Base-by-base conservation (phyloP, 1,139 yeast species). In the Blastobotrys malaysiensis region DNA sequence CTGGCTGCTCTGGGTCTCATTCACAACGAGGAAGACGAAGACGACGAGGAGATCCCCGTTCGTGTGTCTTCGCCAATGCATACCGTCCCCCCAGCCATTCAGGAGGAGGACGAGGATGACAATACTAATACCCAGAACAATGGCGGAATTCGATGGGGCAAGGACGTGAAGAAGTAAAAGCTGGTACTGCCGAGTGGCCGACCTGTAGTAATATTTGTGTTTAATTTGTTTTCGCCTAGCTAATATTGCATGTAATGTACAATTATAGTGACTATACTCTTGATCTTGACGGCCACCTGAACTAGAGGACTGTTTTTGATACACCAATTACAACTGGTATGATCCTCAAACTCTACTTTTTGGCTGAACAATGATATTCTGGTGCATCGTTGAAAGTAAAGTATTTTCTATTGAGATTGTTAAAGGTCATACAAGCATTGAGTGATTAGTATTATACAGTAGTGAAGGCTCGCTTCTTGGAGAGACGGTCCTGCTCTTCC, bases 1-100 rank as follows among this genome's bases (percentile, higher is more conserved):
- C 72, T 88, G 59, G 91, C 93, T 2, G 97, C 97, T 1, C 77
- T 90, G 59, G 95, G 96, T 9, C 71, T 78, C 26, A 73, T 84
- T 53, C 70, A 78, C 52, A 60, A 52, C 13, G 65, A 59, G 18
- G 64, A 63, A 5, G 64, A 64, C 11, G 64, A 60, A 9, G 60
- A 60, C 14, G 65, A 63, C 20, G 62, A 60, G 22, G 64, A 59
- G 19, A 59, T 24, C 18, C 46, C 26, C 19, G 46, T 22, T 11
- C 46, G 22, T 20, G 26, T 20, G n/a, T 20, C 24, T 20, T 18
- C 21, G 16, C 51, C 9, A 18, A 24, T 43, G 44, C 47, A 43
- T 48, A 46, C 21, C 11, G 47, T 45, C 6, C 58, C 58, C 3
- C 52, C 54, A 9, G 50, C 55, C 7, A 59, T 59, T 9, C 53